Conservation (phyloP, 2,329 filamentous ascomycete genomes). For the Emmonsiellopsis sp. region DNA sequence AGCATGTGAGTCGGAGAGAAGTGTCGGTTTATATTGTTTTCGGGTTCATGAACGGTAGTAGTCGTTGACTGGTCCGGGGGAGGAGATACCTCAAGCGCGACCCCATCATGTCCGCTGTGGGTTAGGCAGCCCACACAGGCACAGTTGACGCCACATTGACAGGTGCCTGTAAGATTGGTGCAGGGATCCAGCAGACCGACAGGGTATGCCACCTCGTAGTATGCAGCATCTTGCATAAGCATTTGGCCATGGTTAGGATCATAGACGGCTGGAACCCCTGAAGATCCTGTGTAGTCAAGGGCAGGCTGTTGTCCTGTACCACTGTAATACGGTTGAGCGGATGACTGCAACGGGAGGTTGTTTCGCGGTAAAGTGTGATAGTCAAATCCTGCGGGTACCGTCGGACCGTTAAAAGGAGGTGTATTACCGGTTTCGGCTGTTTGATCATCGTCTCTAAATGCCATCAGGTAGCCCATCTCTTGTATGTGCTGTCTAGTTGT, state of each 20-base stretch:
- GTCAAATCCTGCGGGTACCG: slow-evolving; percentile 11
- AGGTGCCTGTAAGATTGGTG: slow-evolving; percentile 41
- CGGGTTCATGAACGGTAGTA: not conserved
- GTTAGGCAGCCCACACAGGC: slow-evolving; percentile 45
- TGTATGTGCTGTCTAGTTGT: slow-evolving; percentile 37
- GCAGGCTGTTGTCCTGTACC: not conserved
- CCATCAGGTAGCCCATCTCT: slow-evolving; percentile 37
- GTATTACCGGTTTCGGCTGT: slow-evolving; percentile 15
- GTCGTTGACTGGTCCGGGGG: slow-evolving; percentile 2
- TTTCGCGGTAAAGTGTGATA: slow-evolving; percentile 13
- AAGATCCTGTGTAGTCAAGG: slow-evolving; percentile 9
- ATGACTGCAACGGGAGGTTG: not conserved
- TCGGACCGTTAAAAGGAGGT: slow-evolving; percentile 14
- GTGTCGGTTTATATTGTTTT: not conserved
- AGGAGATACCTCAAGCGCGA: slow-evolving; percentile 24
- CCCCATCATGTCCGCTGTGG: slow-evolving; percentile 42
- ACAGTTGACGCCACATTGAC: slow-evolving; percentile 45
- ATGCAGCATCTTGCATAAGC: slow-evolving; percentile 33
- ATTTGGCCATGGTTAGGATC: slow-evolving; percentile 13
- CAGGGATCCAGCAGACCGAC: slow-evolving; percentile 32
- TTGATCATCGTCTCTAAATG: slow-evolving; percentile 23
- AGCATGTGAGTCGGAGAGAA: slow-evolving; percentile 16
- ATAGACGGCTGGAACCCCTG: slow-evolving; percentile 1
- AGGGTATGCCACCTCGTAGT: slow-evolving; percentile 35
- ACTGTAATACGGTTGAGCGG: not conserved